Evolutionary conservation across 2,329 filamentous ascomycete species (phyloP).

Genomic region (Colletotrichum gigasporum): DNA sequence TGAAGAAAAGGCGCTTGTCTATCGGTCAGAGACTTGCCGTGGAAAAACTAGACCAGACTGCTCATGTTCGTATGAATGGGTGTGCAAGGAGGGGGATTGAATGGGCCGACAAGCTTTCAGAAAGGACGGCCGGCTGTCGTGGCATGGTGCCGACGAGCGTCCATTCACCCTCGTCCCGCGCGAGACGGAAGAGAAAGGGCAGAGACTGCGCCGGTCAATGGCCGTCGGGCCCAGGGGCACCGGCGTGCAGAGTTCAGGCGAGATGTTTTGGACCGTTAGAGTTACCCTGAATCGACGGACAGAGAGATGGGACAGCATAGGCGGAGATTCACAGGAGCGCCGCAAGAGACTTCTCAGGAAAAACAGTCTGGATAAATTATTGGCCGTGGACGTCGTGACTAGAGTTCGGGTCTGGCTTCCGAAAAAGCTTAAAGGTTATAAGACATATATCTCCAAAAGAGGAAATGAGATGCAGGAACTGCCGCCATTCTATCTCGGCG

Average conservation of each 20-base stretch:
- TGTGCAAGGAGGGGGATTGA: too few species aligned
- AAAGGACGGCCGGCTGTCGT: too few species aligned
- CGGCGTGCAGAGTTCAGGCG: background rate
- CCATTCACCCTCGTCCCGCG: background rate
- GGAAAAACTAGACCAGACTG: too few species aligned
- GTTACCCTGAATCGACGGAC: background rate
- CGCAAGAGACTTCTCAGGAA: background rate
- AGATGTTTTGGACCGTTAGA: background rate
- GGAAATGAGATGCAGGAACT: slow-evolving; percentile 13
- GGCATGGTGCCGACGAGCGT: background rate
- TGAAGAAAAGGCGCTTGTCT: too few species aligned
- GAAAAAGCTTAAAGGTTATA: slow-evolving; percentile 4
- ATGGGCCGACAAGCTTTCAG: too few species aligned
- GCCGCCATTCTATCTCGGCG: background rate
- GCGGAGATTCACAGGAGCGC: background rate
- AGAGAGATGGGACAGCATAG: slow-evolving; percentile 11
- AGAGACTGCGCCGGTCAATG: background rate
- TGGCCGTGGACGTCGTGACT: slow-evolving; percentile 1
- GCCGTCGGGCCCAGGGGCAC: too few species aligned
- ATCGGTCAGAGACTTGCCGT: too few species aligned
- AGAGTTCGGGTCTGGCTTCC: slow-evolving; percentile 18
- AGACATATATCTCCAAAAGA: slow-evolving; percentile 10
- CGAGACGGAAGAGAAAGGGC: background rate
- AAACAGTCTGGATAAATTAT: slow-evolving; percentile 6
- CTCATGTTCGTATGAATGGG: too few species aligned